phyloP scores from a whole-genome alignment of 371 early-diverging fungal species.

The Circinella umbellata region DNA sequence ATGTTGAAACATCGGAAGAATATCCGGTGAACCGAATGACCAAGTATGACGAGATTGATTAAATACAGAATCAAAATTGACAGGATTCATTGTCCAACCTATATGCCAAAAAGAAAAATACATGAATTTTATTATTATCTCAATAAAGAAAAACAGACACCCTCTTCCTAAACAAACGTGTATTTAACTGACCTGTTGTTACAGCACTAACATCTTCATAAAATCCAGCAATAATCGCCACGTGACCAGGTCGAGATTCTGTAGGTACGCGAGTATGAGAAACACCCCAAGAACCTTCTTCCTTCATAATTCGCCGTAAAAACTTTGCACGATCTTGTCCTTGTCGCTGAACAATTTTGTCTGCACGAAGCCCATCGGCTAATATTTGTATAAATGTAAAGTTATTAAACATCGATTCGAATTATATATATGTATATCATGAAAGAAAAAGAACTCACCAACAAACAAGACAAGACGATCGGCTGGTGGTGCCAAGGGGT shows the following conservation, averaged over 20 bases:
- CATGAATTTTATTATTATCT: background rate
- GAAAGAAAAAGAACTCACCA: constrained; percentile 51
- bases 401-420: too few species aligned
- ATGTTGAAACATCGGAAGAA: constrained; percentile 93
- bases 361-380: constrained; percentile 95
- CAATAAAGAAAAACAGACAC: background rate
- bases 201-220: constrained; percentile 98
- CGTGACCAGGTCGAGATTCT: constrained; percentile 97
- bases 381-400: background rate
- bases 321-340: constrained; percentile 73
- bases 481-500: constrained; percentile 79
- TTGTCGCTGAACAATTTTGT: constrained; percentile 80
- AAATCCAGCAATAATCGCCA: constrained; percentile 96
- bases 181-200: constrained; percentile 71
- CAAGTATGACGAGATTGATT: constrained; percentile 91
- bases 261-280: constrained; percentile 98
- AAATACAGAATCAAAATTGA: constrained; percentile 95
- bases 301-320: constrained; percentile 64
- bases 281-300: constrained; percentile 86
- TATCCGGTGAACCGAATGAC: constrained; percentile 98
- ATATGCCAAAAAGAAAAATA: background rate
- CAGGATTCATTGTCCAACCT: constrained; percentile 98
- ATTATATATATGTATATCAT: background rate
- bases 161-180: background rate
- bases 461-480: constrained; percentile 90